Conservation (phyloP, 1,284 basidiomycete genomes). For the Cutaneotrichosporon sp. region DNA sequence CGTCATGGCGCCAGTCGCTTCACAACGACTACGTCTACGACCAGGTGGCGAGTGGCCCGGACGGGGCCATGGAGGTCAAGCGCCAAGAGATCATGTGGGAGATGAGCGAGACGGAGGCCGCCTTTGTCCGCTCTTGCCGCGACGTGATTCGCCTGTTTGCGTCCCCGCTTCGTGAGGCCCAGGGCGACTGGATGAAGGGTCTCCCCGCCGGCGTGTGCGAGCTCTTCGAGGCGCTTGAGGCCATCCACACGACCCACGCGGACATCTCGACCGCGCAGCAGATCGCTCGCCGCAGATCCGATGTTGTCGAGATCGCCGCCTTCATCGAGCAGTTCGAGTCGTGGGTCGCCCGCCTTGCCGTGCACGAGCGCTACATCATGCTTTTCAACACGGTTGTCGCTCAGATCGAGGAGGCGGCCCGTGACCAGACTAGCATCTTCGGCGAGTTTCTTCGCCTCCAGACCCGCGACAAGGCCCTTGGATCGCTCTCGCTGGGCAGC, state of each 20-base stretch:
- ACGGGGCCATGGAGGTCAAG: slow-evolving; percentile 60
- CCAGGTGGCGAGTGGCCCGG: slow-evolving; percentile 25
- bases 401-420: slow-evolving; percentile 61
- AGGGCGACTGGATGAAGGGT: slow-evolving; percentile 72
- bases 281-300: slow-evolving; percentile 42
- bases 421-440: slow-evolving; percentile 66
- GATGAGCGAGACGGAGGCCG: slow-evolving; percentile 66
- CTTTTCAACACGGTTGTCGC: slow-evolving; percentile 65
- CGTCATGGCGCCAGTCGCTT: slow-evolving; percentile 39
- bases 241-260: slow-evolving; percentile 73
- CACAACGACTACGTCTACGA: slow-evolving; percentile 28
- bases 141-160: slow-evolving; percentile 69
- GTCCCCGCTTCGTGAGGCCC: slow-evolving; percentile 63
- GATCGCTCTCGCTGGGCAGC: slow-evolving; percentile 64
- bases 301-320: slow-evolving; percentile 52
- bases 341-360: slow-evolving; percentile 68
- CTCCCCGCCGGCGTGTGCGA: slow-evolving; percentile 67
- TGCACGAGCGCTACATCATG: slow-evolving; percentile 82
- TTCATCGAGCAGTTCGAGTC: slow-evolving; percentile 63
- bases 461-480: slow-evolving; percentile 66
- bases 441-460: slow-evolving; percentile 81
- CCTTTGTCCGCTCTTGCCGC: slow-evolving; percentile 67
- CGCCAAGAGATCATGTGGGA: slow-evolving; percentile 70
- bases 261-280: slow-evolving; percentile 63
- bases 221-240: slow-evolving; percentile 81